Percentiles rank a stretch among this genome's conserved stretches.
Conservation (phyloP, 345 rosid genomes). For the Euphorbia pulcherrima region DNA sequence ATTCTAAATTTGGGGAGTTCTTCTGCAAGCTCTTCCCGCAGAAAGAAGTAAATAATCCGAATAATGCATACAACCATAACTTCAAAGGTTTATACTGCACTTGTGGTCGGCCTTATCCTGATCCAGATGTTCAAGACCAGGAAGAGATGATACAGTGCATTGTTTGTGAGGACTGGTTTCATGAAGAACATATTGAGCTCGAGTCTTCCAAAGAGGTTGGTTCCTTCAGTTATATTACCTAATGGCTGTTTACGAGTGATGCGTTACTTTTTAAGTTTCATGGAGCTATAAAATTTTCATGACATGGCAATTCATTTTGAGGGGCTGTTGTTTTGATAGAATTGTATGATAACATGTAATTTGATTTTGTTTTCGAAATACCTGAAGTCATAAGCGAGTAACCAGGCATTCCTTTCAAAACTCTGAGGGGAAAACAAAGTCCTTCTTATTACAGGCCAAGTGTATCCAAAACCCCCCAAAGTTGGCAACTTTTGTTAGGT, state of each 20-base stretch:
- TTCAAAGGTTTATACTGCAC: slow-evolving; percentile 86
- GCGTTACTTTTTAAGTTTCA: not conserved
- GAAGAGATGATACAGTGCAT: slow-evolving; percentile 97
- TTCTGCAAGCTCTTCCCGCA: slow-evolving; percentile 74
- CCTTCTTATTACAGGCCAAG: not conserved
- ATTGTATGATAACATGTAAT: not conserved
- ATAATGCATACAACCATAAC: slow-evolving; percentile 84
- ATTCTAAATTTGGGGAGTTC: slow-evolving; percentile 75
- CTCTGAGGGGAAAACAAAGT: not conserved
- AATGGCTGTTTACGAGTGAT: not conserved
- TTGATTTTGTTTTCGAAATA: not conserved
- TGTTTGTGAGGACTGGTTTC: slow-evolving; percentile 96
- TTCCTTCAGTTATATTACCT: slow-evolving; percentile 15
- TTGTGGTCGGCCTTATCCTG: slow-evolving; percentile 79
- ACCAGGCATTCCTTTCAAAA: not conserved
- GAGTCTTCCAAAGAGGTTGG: slow-evolving; percentile 55
- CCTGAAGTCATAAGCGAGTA: not conserved
- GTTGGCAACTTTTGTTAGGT: no score
- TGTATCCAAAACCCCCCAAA: no score
- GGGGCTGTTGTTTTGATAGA: not conserved
- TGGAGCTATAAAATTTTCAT: not conserved
- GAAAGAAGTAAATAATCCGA: slow-evolving; percentile 69
- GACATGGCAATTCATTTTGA: not conserved
- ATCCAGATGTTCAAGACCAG: slow-evolving; percentile 84
- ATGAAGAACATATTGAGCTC: slow-evolving; percentile 84